Evolutionary conservation across 192 early-diverging fungal genomes (phyloP).

Genomic region (Umbelopsis isabellina): DNA sequence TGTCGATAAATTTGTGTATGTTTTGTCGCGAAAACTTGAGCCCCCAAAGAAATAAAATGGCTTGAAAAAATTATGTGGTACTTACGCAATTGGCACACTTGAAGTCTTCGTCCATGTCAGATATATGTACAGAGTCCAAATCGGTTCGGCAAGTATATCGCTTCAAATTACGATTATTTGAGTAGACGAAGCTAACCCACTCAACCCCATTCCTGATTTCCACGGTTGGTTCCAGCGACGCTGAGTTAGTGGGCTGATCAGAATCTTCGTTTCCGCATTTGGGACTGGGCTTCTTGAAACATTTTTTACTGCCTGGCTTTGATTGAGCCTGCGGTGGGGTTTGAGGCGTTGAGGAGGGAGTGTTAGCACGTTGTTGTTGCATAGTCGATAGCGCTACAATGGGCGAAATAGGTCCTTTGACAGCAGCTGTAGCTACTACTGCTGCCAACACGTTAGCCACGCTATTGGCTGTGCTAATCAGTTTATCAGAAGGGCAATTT

Average conservation of each 20-base stretch:
- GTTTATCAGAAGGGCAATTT: constrained; percentile 18
- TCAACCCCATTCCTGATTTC: constrained; percentile 55
- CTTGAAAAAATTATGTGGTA: background rate
- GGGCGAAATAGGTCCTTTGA: constrained; percentile 12
- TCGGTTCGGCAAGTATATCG: constrained; percentile 75
- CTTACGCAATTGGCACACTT: constrained; percentile 75
- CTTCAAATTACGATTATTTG: constrained; percentile 63
- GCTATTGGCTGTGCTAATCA: constrained; percentile 14
- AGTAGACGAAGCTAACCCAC: constrained; percentile 73
- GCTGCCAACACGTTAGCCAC: constrained; percentile 15
- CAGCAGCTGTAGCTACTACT: constrained; percentile 3
- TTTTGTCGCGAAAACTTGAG: too few relatives aligned
- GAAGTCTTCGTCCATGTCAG: constrained; percentile 59
- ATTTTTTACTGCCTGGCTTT: constrained; percentile 9
- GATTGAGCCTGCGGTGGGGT: background rate
- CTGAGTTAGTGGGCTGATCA: constrained; percentile 16
- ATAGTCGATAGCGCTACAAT: constrained; percentile 12
- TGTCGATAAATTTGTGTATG: too few relatives aligned
- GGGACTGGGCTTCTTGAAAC: constrained; percentile 19
- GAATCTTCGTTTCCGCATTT: constrained; percentile 13
- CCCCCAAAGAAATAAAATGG: background rate
- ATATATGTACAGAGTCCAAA: constrained; percentile 58
- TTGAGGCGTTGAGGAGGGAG: background rate
- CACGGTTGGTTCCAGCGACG: constrained; percentile 36
- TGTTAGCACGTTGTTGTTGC: background rate